Percentiles rank a stretch among this genome's conserved stretches.
Conservation (phyloP, 1,139 yeast species). For the Tardiomyces digboiensis region DNA sequence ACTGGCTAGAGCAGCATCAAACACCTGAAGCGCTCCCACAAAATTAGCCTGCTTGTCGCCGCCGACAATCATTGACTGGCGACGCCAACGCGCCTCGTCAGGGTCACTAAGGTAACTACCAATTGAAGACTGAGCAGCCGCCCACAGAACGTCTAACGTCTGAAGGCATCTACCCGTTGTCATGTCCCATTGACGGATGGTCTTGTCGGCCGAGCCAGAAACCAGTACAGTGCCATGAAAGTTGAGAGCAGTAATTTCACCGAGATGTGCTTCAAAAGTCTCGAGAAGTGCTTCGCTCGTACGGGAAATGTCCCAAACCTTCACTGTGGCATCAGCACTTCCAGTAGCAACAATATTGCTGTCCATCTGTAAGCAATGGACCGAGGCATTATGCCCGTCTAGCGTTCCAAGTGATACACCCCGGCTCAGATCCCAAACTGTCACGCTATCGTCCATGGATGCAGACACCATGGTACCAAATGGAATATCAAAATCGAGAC, state of each 20-base stretch:
- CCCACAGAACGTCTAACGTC: conserved; percentile 53
- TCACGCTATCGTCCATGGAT: conserved; percentile 67
- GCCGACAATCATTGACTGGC: conserved; percentile 8
- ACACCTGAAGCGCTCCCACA: conserved; percentile 53
- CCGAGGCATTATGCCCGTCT: conserved; percentile 36
- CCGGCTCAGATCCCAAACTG: conserved; percentile 72
- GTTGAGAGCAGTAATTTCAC: conserved; percentile 52
- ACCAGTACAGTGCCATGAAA: conserved; percentile 41
- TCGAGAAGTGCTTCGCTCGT: conserved; percentile 20
- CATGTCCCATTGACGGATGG: conserved; percentile 53
- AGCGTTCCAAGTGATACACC: conserved; percentile 29
- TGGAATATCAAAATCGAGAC: conserved; percentile 58
- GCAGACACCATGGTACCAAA: conserved; percentile 72
- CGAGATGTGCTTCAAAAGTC: conserved; percentile 53
- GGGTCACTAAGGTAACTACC: not conserved
- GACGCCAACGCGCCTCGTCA: conserved; percentile 14
- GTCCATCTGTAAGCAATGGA: conserved; percentile 48
- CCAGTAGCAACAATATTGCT: conserved; percentile 49
- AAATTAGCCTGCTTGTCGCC: conserved; percentile 25
- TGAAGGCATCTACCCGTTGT: conserved; percentile 48
- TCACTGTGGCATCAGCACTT: conserved; percentile 50
- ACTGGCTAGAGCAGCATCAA: conserved; percentile 63
- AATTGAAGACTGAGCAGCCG: conserved; percentile 25
- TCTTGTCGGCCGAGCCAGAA: conserved; percentile 48
- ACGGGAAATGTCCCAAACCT: conserved; percentile 44